These are phyloP conservation scores for Quercus tomentella DNA, from an alignment of 331 rosid genomes.

Conservation along the genomic window DNA sequence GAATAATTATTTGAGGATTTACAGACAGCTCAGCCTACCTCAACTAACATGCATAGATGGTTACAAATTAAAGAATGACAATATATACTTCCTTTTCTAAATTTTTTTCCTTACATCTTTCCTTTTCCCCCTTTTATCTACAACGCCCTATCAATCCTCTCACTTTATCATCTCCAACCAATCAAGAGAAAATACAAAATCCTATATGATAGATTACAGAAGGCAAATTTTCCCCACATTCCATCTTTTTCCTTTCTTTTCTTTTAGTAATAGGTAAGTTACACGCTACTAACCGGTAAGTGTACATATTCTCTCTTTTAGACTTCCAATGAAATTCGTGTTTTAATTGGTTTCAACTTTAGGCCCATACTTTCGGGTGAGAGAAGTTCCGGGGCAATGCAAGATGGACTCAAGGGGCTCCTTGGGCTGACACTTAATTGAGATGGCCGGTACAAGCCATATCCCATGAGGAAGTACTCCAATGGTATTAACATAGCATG, in stretches of 20 bases:
- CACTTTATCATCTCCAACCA: slow-evolving; percentile 20
- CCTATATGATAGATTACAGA: slow-evolving; percentile 21
- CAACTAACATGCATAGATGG: slow-evolving; percentile 33
- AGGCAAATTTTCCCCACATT: slow-evolving; percentile 4
- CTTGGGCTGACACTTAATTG: slow-evolving; percentile 77
- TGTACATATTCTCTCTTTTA: slow-evolving; percentile 11
- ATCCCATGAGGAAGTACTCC: slow-evolving; percentile 93
- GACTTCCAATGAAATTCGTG: slow-evolving; percentile 50
- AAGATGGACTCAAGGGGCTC: slow-evolving; percentile 88
- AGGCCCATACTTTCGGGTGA: slow-evolving; percentile 98
- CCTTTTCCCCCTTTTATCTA: slow-evolving; percentile 49
- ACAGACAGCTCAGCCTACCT: slow-evolving; percentile 22
- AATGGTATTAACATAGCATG: slow-evolving; percentile 94
- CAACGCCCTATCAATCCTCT: slow-evolving; percentile 36
- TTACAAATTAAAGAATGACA: slow-evolving; percentile 73
- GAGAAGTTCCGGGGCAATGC: slow-evolving; percentile 90
- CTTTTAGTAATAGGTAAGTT: no score
- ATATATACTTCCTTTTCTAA: slow-evolving; percentile 35
- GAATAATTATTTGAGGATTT: slow-evolving; percentile 23
- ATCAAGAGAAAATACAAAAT: slow-evolving; percentile 23
- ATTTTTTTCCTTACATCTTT: slow-evolving; percentile 25
- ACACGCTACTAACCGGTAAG: no score
- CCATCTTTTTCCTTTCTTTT: no score
- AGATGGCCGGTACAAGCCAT: slow-evolving; percentile 75
- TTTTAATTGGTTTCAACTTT: slow-evolving; percentile 94